Percentiles rank a stretch among this genome's conserved stretches.
phyloP scores from a whole-genome alignment of 2,329 filamentous ascomycete species.

The Calonectria hongkongensis region DNA sequence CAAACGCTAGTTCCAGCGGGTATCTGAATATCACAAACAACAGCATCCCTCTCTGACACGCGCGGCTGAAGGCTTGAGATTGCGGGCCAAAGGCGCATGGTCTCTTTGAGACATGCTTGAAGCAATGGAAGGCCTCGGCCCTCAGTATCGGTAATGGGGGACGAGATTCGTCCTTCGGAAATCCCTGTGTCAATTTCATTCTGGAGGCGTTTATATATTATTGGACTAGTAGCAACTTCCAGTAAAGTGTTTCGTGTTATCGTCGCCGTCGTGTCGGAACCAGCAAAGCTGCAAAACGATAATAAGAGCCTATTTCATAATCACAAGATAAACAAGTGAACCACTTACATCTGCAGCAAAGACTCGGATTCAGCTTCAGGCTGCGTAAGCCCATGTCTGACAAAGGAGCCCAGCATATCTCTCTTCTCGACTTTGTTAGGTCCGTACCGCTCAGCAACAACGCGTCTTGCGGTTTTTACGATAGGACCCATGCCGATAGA shows the following conservation, averaged over 20 bases:
- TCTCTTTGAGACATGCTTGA: constrained; percentile 24
- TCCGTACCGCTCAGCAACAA: constrained; percentile 20
- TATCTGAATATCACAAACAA: constrained; percentile 19
- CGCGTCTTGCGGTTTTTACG: constrained; percentile 24
- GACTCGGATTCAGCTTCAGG: constrained; percentile 30
- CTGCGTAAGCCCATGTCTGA: constrained; percentile 24
- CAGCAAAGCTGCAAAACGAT: constrained; percentile 28
- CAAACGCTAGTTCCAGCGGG: constrained; percentile 27
- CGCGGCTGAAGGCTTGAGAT: constrained; percentile 29
- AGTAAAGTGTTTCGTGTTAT: constrained; percentile 8
- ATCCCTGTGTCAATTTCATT: constrained; percentile 28
- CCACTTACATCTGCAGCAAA: constrained; percentile 19
- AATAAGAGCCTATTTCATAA: neutral
- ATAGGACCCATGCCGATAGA: constrained; percentile 29
- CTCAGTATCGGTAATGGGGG: constrained; percentile 16
- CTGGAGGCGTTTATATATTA: constrained; percentile 9
- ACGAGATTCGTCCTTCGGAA: neutral
- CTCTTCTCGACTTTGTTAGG: neutral
- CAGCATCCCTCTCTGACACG: constrained; percentile 17
- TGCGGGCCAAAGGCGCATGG: constrained; percentile 30
- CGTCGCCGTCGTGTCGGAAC: constrained; percentile 35
- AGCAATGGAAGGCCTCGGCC: constrained; percentile 20
- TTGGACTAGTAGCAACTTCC: constrained; percentile 9
- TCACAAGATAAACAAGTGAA: neutral
- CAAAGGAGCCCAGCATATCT: constrained; percentile 35